Evolutionary conservation across 208 protist species (phyloP), one percentile per base, ranked within the genome.

Genomic region (Leptomonas seymouri): DNA sequence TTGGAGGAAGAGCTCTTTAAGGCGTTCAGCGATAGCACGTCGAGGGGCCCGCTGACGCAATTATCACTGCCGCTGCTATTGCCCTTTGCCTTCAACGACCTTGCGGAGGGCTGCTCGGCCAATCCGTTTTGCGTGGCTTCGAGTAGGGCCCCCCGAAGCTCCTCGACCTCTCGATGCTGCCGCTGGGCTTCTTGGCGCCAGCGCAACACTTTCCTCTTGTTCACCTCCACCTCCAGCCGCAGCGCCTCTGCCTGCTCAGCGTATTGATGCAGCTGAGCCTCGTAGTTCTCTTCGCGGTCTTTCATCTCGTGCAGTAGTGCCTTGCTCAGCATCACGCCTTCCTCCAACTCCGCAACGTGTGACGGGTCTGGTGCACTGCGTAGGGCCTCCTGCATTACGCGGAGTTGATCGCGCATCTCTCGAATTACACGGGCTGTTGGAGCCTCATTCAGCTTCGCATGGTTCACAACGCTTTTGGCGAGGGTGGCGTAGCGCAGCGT

Each of bases 371-470:
- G 74, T 7, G 75, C 70, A 12, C 25, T 50, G 14, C 36, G 55
- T 20, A 88, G 67, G 49, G 81, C 76, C 58, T 82, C 70, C 60
- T 93, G 85, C 57, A 93, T 72, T 1, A 21, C 36, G 14, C 80
- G 49, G 39, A 90, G 71, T 41, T 78, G 84, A 12, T 90, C 75
- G 49, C 83, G 77, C 42, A 98, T 78, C 56, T 98, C 93, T 27
- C 88, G 85, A 57, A 97, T 90, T 0, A 97, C 55, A 36, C 84
- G 82, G 1, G 82, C 87, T 34, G 81, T 75, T 7, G 94, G 83
- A 45, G 95, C 82, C 61, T 97, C 93, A 76, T 98, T 98, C 5
- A 97, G 74, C 34, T 82, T 82, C 30, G 93, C 91, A 18, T 84
- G 72, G 66, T 97, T 98, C 16, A 92, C 76, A 18, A 98, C 87